Evolutionary conservation across 2,329 filamentous ascomycete genomes (phyloP).

Genomic region (Metarhizium robertsii): DNA sequence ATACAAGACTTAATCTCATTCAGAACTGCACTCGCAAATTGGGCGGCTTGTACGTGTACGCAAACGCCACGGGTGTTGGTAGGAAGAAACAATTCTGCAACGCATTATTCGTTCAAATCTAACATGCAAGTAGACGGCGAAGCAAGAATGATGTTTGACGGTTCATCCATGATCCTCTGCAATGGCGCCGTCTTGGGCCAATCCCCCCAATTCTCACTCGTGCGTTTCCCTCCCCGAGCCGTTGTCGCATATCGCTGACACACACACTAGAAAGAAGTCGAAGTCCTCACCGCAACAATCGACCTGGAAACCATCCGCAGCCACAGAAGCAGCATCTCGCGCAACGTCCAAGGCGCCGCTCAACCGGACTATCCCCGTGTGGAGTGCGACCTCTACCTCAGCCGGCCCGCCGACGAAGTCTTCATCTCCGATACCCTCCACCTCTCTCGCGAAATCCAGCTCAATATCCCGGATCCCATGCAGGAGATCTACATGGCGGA

Average conservation of each 20-base stretch:
- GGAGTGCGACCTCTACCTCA: constrained; percentile 13
- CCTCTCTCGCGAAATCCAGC: constrained; percentile 6
- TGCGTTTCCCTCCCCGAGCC: constrained; percentile 26
- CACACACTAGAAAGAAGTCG: constrained; percentile 29
- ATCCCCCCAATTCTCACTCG: constrained; percentile 51
- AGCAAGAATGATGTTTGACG: constrained; percentile 3
- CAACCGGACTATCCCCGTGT: constrained; percentile 10
- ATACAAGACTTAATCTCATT: constrained; percentile 55
- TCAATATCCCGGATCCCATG: constrained; percentile 18
- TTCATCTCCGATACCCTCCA: constrained; percentile 17
- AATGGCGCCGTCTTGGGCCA: constrained; percentile 57
- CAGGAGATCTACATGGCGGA: constrained; percentile 22
- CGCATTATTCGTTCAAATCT: not conserved
- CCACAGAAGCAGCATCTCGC: constrained; percentile 2
- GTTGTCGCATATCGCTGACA: not conserved
- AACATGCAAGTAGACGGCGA: not conserved
- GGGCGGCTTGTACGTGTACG: constrained; percentile 46
- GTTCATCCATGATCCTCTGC: constrained; percentile 46
- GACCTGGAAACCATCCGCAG: constrained; percentile 60
- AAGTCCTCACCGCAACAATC: constrained; percentile 56
- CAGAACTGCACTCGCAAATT: constrained; percentile 53
- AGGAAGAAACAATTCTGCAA: constrained; percentile 24
- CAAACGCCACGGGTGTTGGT: constrained; percentile 39
- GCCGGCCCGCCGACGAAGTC: constrained; percentile 14
- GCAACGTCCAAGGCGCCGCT: constrained; percentile 8